Percentiles rank a stretch among this genome's conserved stretches.
These are phyloP conservation scores for Chlorella sp. DNA, from an alignment of 139 green algal genomes.

Conservation along the genomic window DNA sequence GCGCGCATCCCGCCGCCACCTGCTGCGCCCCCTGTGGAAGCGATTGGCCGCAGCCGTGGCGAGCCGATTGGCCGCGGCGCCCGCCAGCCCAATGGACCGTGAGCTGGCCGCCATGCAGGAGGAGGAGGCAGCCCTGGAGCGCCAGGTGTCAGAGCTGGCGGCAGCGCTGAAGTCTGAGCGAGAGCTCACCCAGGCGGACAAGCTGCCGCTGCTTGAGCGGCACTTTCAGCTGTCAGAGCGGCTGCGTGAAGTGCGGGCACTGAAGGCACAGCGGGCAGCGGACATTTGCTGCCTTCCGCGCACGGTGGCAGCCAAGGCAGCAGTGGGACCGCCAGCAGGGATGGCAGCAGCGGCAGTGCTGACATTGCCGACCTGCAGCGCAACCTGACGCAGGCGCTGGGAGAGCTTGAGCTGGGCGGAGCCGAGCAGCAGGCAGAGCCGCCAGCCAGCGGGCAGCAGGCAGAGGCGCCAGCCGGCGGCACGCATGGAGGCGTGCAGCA, in stretches of 20 bases:
- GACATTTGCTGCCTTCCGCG: background rate
- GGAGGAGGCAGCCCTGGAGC: background rate
- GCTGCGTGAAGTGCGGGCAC: background rate
- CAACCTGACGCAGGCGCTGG: background rate
- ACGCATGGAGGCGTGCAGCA: background rate
- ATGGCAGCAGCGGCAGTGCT: background rate
- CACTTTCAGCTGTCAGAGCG: background rate
- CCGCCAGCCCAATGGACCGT: background rate
- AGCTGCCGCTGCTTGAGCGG: background rate
- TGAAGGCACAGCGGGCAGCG: background rate
- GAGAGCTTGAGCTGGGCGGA: background rate
- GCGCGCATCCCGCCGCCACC: background rate
- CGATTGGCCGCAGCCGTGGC: background rate
- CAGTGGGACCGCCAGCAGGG: background rate
- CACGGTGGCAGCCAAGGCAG: background rate
- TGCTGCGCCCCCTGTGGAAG: background rate
- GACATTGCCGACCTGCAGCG: conserved; percentile 4
- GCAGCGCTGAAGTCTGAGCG: background rate
- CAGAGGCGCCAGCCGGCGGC: background rate
- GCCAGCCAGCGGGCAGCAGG: background rate
- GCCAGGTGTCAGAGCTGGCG: background rate
- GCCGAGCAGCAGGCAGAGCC: background rate
- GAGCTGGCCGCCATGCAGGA: background rate
- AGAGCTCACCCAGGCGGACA: background rate
- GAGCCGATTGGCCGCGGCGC: background rate